Percentiles rank a stretch among this genome's conserved stretches.
These are phyloP conservation scores for Quercus gilva DNA, from an alignment of 306 rosid genomes.

Conservation along the genomic window DNA sequence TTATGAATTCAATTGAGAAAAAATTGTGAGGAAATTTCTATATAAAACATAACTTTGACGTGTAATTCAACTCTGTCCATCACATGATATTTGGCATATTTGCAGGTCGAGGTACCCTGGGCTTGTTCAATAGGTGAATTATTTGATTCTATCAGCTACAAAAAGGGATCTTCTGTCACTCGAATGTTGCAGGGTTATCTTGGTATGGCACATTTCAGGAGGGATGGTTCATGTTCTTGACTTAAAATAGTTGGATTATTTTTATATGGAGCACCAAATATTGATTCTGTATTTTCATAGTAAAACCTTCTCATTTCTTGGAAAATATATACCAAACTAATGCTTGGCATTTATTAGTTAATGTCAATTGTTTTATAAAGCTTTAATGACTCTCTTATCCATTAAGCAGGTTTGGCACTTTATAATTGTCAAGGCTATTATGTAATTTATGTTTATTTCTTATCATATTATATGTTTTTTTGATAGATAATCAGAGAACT, in stretches of 20 bases:
- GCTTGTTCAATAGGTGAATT: constrained; percentile 51
- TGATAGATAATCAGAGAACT: no score
- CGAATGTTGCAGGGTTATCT: constrained; percentile 56
- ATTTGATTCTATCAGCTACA: constrained; percentile 55
- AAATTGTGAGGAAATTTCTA: not conserved
- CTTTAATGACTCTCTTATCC: not conserved
- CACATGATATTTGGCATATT: constrained; percentile 6
- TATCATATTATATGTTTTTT: no score
- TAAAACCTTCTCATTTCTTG: not conserved
- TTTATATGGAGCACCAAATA: not conserved
- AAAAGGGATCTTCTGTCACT: not conserved
- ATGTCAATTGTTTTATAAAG: not conserved
- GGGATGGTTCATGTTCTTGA: not conserved
- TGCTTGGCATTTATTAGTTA: not conserved
- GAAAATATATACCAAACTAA: not conserved
- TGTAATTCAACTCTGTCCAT: constrained; percentile 1
- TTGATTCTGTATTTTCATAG: not conserved
- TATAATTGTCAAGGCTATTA: no score
- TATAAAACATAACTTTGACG: not conserved
- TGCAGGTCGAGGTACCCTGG: constrained; percentile 50
- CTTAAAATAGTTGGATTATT: not conserved
- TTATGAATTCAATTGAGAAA: not conserved
- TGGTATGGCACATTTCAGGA: constrained; percentile 57
- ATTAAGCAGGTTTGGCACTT: no score
- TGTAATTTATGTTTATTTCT: no score